Percentiles rank a stretch among this genome's conserved stretches.
Conservation (phyloP, 495 filamentous ascomycete species). For the Ascobolus immersus region DNA sequence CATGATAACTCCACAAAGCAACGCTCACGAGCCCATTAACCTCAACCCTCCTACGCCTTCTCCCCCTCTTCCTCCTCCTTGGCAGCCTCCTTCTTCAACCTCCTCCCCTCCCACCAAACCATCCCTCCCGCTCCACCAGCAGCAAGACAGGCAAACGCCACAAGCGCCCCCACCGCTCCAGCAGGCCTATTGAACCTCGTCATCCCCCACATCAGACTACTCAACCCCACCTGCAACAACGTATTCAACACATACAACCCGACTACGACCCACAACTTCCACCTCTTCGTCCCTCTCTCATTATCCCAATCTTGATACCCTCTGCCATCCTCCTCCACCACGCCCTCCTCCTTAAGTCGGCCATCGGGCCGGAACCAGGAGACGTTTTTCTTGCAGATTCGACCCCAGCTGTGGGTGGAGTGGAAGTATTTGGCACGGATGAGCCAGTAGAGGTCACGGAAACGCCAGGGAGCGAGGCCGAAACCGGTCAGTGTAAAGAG, state of each 20-base stretch:
- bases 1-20: too few relatives aligned
- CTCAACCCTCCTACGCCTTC: not conserved
- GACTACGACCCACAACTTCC: conserved; percentile 38
- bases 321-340: not conserved
- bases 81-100: conserved; percentile 40
- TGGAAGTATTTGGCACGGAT: conserved; percentile 32
- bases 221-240: conserved; percentile 42
- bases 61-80: conserved; percentile 23
- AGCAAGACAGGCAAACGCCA: conserved; percentile 40
- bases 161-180: conserved; percentile 51
- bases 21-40: too few relatives aligned
- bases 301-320: not conserved
- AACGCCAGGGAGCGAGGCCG: conserved; percentile 62
- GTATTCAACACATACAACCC: conserved; percentile 54
- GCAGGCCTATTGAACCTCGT: conserved; percentile 42
- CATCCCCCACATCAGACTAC: conserved; percentile 55
- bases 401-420: conserved; percentile 28
- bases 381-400: conserved; percentile 38
- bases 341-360: not conserved
- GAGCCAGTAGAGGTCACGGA: conserved; percentile 50
- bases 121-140: conserved; percentile 43
- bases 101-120: conserved; percentile 37
- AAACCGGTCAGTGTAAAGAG: conserved; percentile 76
- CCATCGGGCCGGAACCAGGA: conserved; percentile 39
- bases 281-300: conserved; percentile 32